Evolutionary conservation across 2,329 filamentous ascomycete genomes (phyloP).

Genomic region (Lachnellula cervina): DNA sequence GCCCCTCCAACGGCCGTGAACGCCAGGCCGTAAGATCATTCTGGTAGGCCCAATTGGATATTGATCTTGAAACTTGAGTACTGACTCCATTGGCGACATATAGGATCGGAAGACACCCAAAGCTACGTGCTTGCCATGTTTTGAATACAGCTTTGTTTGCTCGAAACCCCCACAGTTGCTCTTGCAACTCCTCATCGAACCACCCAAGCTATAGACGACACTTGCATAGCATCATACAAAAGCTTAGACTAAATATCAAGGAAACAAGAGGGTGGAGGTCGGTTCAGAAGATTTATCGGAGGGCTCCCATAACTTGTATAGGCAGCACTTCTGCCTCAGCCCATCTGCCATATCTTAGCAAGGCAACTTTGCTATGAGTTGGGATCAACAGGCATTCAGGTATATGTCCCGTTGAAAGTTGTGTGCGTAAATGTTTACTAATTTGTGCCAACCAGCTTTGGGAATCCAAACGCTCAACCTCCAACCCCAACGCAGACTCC

Average conservation of each 20-base stretch:
- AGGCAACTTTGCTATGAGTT: slow-evolving; percentile 54
- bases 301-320: slow-evolving; percentile 8
- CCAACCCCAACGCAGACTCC: slow-evolving; percentile 56
- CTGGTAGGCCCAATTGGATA: slow-evolving; percentile 11
- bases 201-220: slow-evolving; percentile 6
- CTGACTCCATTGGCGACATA: slow-evolving; percentile 1
- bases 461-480: slow-evolving; percentile 57
- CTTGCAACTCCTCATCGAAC: slow-evolving; percentile 4
- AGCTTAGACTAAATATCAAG: not conserved
- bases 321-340: slow-evolving; percentile 21
- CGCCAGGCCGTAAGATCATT: slow-evolving; percentile 2
- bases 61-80: not conserved
- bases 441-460: slow-evolving; percentile 47
- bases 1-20: slow-evolving; percentile 4
- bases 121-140: slow-evolving; percentile 16
- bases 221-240: not conserved
- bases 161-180: slow-evolving; percentile 10
- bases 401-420: slow-evolving; percentile 29
- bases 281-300: slow-evolving; percentile 7
- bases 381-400: slow-evolving; percentile 53
- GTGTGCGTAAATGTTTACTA: slow-evolving; percentile 27
- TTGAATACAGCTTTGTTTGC: slow-evolving; percentile 9
- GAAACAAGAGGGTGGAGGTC: slow-evolving; percentile 16
- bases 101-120: slow-evolving; percentile 3
- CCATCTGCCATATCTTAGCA: slow-evolving; percentile 14